Evolutionary conservation across 1,284 basidiomycete species (phyloP).

Genomic region (Cutaneotrichosporon cyanovorans): DNA sequence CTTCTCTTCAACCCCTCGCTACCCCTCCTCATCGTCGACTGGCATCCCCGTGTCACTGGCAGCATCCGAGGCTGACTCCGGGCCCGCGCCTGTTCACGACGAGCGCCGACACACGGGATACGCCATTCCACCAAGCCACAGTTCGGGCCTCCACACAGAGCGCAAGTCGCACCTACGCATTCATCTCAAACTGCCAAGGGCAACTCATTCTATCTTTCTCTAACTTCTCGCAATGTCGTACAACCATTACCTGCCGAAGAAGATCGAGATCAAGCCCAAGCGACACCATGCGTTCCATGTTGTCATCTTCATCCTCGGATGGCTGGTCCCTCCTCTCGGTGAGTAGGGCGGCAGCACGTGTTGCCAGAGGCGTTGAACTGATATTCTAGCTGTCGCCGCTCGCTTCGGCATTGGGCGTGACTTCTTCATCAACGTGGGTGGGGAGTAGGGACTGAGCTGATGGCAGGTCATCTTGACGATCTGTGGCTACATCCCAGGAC

Average conservation of each 20-base stretch:
- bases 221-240: slow-evolving; percentile 6
- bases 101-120: too few relatives aligned
- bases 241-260: slow-evolving; percentile 45
- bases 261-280: slow-evolving; percentile 60
- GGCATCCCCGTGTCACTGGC: too few relatives aligned
- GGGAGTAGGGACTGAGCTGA: neutral
- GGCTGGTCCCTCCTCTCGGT: slow-evolving; percentile 82
- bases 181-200: too few relatives aligned
- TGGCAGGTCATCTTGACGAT: slow-evolving; percentile 60
- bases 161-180: too few relatives aligned
- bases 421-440: slow-evolving; percentile 76
- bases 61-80: too few relatives aligned
- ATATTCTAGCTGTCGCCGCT: slow-evolving; percentile 65
- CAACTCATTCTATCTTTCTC: too few relatives aligned
- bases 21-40: too few relatives aligned
- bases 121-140: too few relatives aligned
- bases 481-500: slow-evolving; percentile 58
- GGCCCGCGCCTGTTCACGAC: too few relatives aligned
- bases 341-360: slow-evolving; percentile 25
- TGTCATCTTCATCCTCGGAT: slow-evolving; percentile 72
- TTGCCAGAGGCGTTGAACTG: neutral
- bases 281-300: slow-evolving; percentile 75
- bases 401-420: slow-evolving; percentile 84
- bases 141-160: too few relatives aligned
- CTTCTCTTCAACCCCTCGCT: too few relatives aligned